Evolutionary conservation across 1,284 basidiomycete genomes (phyloP), one percentile per base, ranked within the genome.

Genomic region (Xerocomus minutiporus): DNA sequence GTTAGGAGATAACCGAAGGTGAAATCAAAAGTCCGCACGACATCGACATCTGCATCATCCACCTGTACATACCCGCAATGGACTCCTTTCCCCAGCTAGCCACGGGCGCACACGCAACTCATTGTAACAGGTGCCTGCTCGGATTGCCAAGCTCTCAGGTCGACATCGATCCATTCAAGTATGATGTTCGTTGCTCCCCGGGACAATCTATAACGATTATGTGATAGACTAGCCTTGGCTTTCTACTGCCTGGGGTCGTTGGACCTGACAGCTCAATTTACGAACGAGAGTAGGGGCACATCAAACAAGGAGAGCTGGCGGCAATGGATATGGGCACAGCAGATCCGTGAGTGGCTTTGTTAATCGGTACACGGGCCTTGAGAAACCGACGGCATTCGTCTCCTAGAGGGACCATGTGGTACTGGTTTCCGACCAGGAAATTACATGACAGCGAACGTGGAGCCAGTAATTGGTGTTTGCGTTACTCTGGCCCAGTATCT

Each of bases 251-350:
- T 95, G 13, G 86, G 89, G 1, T 80, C 82, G 0, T 71, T 95
- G 28, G 92, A 93, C 63, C 71, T 95, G 15, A 75, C 91, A 7
- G 83, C 78, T 8, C 65, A 75, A 0, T 62, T 90, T 4, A 65
- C 79, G 9, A 41, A 43, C 38, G 68, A 72, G 6, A 79, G 79
- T 55, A 76, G 76, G 4, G 76, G 65, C 5, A 64, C 74, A 8
- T 61, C 65, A 6, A 83, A 90, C 52, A 78, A 81, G n/a, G 70
- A 78, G 34, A 68, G 65, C 4, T 94, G 90, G 88, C 75, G 73
- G 51, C 76, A 83, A 50, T 97, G 94, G 93, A 81, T 97, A 46
- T 97, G 93, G 90, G 79, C 77, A 13, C 84, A 94, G 66, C 89
- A 94, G 61, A 78, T 79, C 41, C 72, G 84, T 86, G 60, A 50